Conservation (phyloP, 441 rosid species). For the Aleurites moluccanus region DNA sequence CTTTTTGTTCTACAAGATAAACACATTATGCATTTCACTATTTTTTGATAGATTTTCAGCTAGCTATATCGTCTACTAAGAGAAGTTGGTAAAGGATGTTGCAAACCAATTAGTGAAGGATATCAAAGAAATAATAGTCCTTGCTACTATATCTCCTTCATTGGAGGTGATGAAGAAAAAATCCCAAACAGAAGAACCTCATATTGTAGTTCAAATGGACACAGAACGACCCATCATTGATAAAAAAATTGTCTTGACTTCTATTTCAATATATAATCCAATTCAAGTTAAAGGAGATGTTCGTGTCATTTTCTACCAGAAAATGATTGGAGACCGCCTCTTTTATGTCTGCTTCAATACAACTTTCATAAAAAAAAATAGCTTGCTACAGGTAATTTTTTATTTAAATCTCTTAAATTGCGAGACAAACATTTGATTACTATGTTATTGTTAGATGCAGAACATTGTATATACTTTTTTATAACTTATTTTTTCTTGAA, state of each 20-base stretch:
- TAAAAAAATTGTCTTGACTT: constrained; percentile 76
- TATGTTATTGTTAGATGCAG: too few relatives aligned
- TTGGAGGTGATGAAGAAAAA: constrained; percentile 40
- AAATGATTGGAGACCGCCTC: constrained; percentile 79
- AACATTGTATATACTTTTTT: too few relatives aligned
- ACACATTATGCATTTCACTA: too few relatives aligned
- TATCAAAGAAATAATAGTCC: constrained; percentile 52
- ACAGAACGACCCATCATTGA: constrained; percentile 74
- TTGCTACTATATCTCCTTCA: constrained; percentile 59
- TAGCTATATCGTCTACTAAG: constrained; percentile 65
- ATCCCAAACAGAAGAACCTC: constrained; percentile 42
- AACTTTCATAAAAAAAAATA: constrained; percentile 70
- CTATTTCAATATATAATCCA: constrained; percentile 67
- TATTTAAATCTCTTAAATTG: background rate
- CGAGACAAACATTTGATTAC: background rate
- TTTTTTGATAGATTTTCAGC: constrained; percentile 43
- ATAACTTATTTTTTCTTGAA: background rate
- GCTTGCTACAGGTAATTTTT: constrained; percentile 70
- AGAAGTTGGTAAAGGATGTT: constrained; percentile 64
- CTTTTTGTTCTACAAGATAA: too few relatives aligned
- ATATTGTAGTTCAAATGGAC: constrained; percentile 80
- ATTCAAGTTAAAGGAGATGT: constrained; percentile 74
- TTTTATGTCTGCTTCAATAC: constrained; percentile 90
- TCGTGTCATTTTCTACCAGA: constrained; percentile 77
- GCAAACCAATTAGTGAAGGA: constrained; percentile 66